Base-by-base conservation (phyloP, 2,329 filamentous ascomycete species). In the Phialemonium atrogriseum region DNA sequence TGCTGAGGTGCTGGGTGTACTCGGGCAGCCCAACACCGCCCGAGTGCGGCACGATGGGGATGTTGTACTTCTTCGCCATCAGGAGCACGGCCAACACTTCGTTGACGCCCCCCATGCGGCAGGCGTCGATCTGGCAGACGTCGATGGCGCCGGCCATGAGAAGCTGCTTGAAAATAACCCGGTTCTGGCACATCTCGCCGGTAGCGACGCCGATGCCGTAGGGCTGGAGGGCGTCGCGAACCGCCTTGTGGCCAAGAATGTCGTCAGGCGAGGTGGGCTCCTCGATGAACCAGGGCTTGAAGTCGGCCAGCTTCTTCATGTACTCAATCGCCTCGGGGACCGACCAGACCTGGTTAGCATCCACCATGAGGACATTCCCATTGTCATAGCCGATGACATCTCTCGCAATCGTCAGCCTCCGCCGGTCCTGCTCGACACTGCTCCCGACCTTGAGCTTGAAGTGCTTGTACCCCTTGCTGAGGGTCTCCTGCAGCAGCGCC, bases 161-260 rank as follows among this genome's bases (percentile, higher is more conserved):
- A 38, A 94, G 73, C 60, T 94, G 87, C 70, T 94, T 94, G 74
- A 94, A 94, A 49, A 94, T 76, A 43, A 94, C 84, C 23, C 87
- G 78, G 66, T 94, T 94, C 65, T 94, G 87, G 64, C 85, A 91
- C 85, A 94, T 93, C 64, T 94, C 87, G 41, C 87, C 87, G 0
- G 87, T 94, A 7, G 87, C 87, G 5, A 94, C 87, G 36, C 84
- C 84, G 47, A 94, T 85, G 35, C 73, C 74, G 50, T 77, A 66
- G 0, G 82, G 77, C 47, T 72, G 70, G 9, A 94, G 76, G 4
- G 86, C 86, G 39, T 89, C 80, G 31, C 84, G 77, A 47, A 94
- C 78, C 4, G 84, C 80, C 51, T 83, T 84, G 70, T 94, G 87
- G 36, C 87, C 87, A 34, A 91, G 77, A 36, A 94, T 78, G 54